Percentiles rank a stretch among this genome's conserved stretches.
Conservation (phyloP, 2,329 filamentous ascomycete species). For the Penicillium sp. region DNA sequence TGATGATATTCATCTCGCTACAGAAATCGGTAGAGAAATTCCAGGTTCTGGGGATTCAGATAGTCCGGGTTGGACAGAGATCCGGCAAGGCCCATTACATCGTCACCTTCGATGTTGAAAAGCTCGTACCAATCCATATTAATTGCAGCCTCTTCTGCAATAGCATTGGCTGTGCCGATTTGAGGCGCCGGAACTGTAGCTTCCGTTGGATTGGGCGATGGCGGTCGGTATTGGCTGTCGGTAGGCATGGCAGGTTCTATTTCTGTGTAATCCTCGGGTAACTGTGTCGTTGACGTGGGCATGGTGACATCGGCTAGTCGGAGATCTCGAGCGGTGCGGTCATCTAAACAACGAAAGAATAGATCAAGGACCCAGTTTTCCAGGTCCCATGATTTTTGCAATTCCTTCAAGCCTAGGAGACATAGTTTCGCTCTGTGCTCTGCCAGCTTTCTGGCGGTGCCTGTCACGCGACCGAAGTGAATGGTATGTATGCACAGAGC, state of each 20-base stretch:
- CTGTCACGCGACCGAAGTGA: slow-evolving; percentile 39
- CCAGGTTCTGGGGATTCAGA: slow-evolving; percentile 33
- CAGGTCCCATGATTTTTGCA: slow-evolving; percentile 53
- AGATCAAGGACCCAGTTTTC: slow-evolving; percentile 53
- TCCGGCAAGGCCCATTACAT: slow-evolving; percentile 30
- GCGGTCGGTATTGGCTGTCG: neutral
- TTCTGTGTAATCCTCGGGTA: neutral
- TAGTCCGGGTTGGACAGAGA: slow-evolving; percentile 33
- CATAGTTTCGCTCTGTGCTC: slow-evolving; percentile 53
- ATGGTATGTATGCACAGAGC: slow-evolving; percentile 53
- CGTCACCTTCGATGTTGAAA: slow-evolving; percentile 32
- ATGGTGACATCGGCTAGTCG: slow-evolving; percentile 23
- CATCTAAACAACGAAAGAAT: slow-evolving; percentile 52
- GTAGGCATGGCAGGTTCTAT: slow-evolving; percentile 2
- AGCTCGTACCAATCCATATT: slow-evolving; percentile 33
- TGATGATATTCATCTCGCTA: slow-evolving; percentile 1
- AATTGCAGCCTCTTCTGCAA: slow-evolving; percentile 16
- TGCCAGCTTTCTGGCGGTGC: slow-evolving; percentile 46
- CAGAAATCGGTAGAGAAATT: slow-evolving; percentile 34
- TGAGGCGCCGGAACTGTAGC: slow-evolving; percentile 5
- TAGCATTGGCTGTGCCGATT: slow-evolving; percentile 5
- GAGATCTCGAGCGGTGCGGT: slow-evolving; percentile 45
- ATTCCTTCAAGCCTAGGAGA: slow-evolving; percentile 49
- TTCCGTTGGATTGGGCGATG: slow-evolving; percentile 6
- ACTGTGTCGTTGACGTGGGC: neutral